Conservation (phyloP, 371 early-diverging fungal genomes). For the Mortierella sp. region DNA sequence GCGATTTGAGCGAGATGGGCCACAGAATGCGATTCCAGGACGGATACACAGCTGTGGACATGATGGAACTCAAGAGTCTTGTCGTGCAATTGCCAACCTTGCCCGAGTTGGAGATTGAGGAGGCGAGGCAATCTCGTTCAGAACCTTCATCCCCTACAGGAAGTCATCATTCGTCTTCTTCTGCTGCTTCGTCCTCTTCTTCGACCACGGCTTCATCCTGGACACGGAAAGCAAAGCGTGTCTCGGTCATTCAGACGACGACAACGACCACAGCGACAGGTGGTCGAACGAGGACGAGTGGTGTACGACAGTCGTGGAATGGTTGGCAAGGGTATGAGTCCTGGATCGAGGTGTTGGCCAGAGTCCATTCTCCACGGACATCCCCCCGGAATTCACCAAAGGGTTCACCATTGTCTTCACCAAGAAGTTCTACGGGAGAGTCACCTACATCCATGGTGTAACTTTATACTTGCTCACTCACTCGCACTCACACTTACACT, state of each 20-base stretch:
- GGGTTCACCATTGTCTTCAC: conserved; percentile 27
- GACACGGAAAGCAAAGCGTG: not conserved
- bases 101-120: conserved; percentile 6
- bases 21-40: not conserved
- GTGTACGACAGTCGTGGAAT: conserved; percentile 13
- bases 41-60: conserved; percentile 25
- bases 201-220: conserved; percentile 5
- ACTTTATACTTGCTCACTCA: too few relatives aligned
- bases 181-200: conserved; percentile 5
- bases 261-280: not conserved
- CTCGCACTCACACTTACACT: too few relatives aligned
- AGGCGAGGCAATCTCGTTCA: not conserved
- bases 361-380: not conserved
- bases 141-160: conserved; percentile 16
- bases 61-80: conserved; percentile 36
- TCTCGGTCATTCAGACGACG: too few relatives aligned
- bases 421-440: conserved; percentile 20
- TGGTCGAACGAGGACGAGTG: not conserved
- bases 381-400: conserved; percentile 12
- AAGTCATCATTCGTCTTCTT: conserved; percentile 4
- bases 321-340: conserved; percentile 34
- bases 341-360: conserved; percentile 18
- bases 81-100: conserved; percentile 21
- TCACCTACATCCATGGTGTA: conserved; percentile 6
- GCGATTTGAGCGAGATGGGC: conserved; percentile 10